Percentiles rank a stretch among this genome's conserved stretches.
Conservation (phyloP, 371 early-diverging fungal genomes). For the Zopfochytrium polystomum region DNA sequence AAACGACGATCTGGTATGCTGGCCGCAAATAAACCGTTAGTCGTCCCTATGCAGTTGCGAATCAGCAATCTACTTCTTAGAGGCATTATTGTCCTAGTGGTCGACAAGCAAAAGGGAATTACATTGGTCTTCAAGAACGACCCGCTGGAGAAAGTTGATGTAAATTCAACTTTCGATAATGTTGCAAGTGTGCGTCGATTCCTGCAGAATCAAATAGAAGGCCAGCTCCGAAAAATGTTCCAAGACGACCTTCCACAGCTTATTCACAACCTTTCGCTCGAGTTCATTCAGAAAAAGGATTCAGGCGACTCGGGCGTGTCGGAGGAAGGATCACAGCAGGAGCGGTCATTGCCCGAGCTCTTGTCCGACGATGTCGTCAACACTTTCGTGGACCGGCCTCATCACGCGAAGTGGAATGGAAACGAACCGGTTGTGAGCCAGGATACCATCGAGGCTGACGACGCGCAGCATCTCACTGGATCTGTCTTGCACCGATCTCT, state of each 20-base stretch:
- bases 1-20: conserved; percentile 33
- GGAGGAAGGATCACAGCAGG: not conserved
- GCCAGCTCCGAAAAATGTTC: conserved; percentile 80
- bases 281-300: conserved; percentile 35
- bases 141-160: conserved; percentile 86
- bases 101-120: conserved; percentile 86
- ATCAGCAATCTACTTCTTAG: conserved; percentile 83
- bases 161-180: conserved; percentile 92
- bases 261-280: conserved; percentile 82
- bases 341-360: not conserved
- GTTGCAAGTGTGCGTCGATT: conserved; percentile 79
- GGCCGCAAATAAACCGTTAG: conserved; percentile 85
- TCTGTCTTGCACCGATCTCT: not conserved
- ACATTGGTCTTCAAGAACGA: conserved; percentile 95
- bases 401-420: conserved; percentile 46
- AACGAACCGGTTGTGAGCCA: conserved; percentile 31
- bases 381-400: conserved; percentile 29
- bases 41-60: conserved; percentile 92
- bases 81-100: conserved; percentile 90
- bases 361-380: conserved; percentile 17
- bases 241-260: conserved; percentile 88
- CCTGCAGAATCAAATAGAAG: conserved; percentile 89
- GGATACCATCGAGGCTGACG: conserved; percentile 29
- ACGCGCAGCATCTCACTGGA: conserved; percentile 6
- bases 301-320: not conserved